These are phyloP conservation scores for Staphylotrichum tortipilum DNA, from an alignment of 495 filamentous ascomycete genomes.

Conservation along the genomic window DNA sequence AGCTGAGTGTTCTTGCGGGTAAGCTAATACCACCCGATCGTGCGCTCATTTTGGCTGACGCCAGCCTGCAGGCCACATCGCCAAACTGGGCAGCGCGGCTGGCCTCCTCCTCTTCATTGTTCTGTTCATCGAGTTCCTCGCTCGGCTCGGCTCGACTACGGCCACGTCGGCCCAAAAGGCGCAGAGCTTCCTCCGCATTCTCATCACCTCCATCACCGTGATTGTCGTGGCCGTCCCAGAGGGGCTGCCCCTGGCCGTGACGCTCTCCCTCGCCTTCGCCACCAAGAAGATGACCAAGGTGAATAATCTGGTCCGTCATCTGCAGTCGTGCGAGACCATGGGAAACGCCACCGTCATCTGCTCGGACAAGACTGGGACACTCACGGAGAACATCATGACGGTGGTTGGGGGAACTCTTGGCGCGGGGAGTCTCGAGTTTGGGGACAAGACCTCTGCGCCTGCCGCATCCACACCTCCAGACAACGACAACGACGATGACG, in stretches of 20 bases:
- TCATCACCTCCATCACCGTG: conserved; percentile 85
- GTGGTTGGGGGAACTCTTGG: conserved; percentile 68
- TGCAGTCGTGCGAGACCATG: conserved; percentile 89
- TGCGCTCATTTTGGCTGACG: not conserved
- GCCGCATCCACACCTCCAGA: too few relatives aligned
- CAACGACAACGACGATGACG: too few relatives aligned
- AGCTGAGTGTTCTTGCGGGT: conserved; percentile 74
- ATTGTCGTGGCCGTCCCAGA: conserved; percentile 93
- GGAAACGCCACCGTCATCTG: conserved; percentile 88
- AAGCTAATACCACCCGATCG: too few relatives aligned
- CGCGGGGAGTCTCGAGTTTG: conserved; percentile 45
- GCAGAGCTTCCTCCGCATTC: conserved; percentile 76
- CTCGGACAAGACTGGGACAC: conserved; percentile 88
- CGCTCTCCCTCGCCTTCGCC: conserved; percentile 80
- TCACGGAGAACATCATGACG: conserved; percentile 80
- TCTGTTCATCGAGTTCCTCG: conserved; percentile 77
- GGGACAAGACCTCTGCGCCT: conserved; percentile 18
- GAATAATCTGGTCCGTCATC: conserved; percentile 76
- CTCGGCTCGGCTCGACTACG: conserved; percentile 43
- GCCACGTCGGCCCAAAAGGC: conserved; percentile 61
- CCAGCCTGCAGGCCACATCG: conserved; percentile 49
- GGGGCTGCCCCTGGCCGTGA: conserved; percentile 81
- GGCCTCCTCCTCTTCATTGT: conserved; percentile 70
- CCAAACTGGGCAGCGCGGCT: conserved; percentile 56
- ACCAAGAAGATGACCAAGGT: conserved; percentile 87